Evolutionary conservation across 148 eudicot genomes (phyloP).

Genomic region (Arbutus unedo): DNA sequence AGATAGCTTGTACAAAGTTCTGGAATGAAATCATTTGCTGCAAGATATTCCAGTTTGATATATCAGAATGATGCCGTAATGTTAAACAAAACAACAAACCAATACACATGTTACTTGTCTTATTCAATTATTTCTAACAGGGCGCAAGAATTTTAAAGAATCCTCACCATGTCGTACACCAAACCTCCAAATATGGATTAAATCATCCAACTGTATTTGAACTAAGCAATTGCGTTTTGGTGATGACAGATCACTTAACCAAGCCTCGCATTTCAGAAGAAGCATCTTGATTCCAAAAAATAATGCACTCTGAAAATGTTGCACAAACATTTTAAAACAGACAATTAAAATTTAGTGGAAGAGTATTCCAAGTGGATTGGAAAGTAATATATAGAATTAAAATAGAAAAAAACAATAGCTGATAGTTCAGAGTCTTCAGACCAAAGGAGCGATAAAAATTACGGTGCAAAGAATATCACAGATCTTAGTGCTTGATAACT

Average conservation of each 20-base stretch:
- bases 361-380: neutral
- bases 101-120: neutral
- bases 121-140: slow-evolving; percentile 6
- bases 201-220: slow-evolving; percentile 34
- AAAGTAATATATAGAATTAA: neutral
- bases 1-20: slow-evolving; percentile 66
- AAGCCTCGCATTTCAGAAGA: slow-evolving; percentile 50
- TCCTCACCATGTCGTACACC: slow-evolving; percentile 58
- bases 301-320: slow-evolving; percentile 58
- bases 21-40: slow-evolving; percentile 65
- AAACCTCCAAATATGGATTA: slow-evolving; percentile 57
- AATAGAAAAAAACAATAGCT: neutral
- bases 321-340: neutral
- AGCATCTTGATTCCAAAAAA: slow-evolving; percentile 78
- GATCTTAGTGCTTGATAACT: neutral
- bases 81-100: neutral
- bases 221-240: slow-evolving; percentile 20
- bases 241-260: slow-evolving; percentile 50
- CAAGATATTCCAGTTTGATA: slow-evolving; percentile 37
- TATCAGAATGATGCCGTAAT: slow-evolving; percentile 33
- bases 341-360: neutral
- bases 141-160: slow-evolving; percentile 10
- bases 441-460: neutral
- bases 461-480: neutral
- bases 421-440: neutral